Evolutionary conservation across 768 basidiomycete species (phyloP).

Genomic region (Dioszegia crocea): DNA sequence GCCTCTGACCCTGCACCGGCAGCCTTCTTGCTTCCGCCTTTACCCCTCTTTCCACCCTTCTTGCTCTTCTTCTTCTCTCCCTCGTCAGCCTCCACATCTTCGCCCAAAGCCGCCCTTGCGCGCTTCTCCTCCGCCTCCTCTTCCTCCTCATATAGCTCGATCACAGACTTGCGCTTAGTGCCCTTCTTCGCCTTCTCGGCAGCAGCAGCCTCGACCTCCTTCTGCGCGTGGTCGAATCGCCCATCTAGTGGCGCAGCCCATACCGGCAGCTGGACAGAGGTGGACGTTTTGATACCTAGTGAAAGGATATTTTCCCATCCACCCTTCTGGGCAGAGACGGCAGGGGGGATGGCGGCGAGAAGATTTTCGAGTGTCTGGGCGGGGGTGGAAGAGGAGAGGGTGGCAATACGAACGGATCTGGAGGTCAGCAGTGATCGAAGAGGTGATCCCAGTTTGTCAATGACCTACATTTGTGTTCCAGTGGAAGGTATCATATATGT

Average conservation of each 20-base stretch:
- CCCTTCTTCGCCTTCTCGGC: constrained; percentile 28
- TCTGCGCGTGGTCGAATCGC: constrained; percentile 55
- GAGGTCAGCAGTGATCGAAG: neutral
- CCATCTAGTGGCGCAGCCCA: constrained; percentile 76
- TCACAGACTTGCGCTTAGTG: constrained; percentile 15
- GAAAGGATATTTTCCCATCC: constrained; percentile 89
- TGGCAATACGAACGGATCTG: constrained; percentile 80
- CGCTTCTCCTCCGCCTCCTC: constrained; percentile 54
- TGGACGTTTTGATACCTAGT: constrained; percentile 82
- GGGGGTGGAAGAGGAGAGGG: constrained; percentile 62
- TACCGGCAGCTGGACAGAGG: constrained; percentile 78
- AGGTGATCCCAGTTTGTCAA: neutral
- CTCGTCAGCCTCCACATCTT: constrained; percentile 17
- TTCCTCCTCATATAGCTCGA: constrained; percentile 11
- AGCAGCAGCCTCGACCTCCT: constrained; percentile 24
- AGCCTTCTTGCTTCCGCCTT: constrained; percentile 4
- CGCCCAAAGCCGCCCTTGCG: constrained; percentile 54
- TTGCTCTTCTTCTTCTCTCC: constrained; percentile 9
- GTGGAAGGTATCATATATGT: constrained; percentile 94
- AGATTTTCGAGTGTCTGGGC: constrained; percentile 75
- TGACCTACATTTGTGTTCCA: constrained; percentile 82
- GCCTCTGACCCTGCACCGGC: neutral
- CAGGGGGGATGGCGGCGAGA: constrained; percentile 67
- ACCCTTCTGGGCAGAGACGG: constrained; percentile 66
- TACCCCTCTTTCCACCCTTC: constrained; percentile 4